A percentile compares a stretch with the other conserved stretches of the same genome.
phyloP scores from a whole-genome alignment of 805 yeast species.

The Saccharomyces mikatae region DNA sequence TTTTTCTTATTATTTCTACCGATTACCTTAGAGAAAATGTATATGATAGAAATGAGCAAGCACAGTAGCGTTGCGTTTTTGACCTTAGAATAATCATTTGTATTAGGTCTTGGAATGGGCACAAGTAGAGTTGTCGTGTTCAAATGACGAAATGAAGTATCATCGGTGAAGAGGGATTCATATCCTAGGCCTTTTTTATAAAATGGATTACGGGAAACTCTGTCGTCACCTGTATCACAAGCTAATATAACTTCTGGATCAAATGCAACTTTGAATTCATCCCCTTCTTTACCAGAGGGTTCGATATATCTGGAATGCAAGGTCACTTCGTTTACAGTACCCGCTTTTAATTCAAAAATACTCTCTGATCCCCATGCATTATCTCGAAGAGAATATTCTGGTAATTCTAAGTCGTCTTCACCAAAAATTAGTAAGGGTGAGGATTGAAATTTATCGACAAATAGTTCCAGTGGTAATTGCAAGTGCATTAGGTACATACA shows the following conservation, averaged over 20 bases:
- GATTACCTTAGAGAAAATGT: slow-evolving; percentile 25
- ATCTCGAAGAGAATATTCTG: slow-evolving; percentile 35
- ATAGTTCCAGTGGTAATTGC: slow-evolving; percentile 38
- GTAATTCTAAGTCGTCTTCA: slow-evolving; percentile 49
- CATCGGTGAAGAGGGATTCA: slow-evolving; percentile 39
- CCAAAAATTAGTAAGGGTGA: slow-evolving; percentile 42
- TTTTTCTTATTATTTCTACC: not conserved
- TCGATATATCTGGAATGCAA: slow-evolving; percentile 45
- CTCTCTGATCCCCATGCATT: slow-evolving; percentile 41
- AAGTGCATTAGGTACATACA: slow-evolving; percentile 40
- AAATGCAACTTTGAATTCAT: slow-evolving; percentile 19
- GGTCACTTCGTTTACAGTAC: slow-evolving; percentile 30
- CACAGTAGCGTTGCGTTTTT: slow-evolving; percentile 32
- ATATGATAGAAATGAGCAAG: slow-evolving; percentile 31
- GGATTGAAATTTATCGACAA: slow-evolving; percentile 51
- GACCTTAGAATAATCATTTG: slow-evolving; percentile 23
- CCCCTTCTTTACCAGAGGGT: slow-evolving; percentile 27
- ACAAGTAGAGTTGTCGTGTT: slow-evolving; percentile 17
- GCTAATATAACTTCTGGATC: slow-evolving; percentile 44
- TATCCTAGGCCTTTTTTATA: slow-evolving; percentile 36
- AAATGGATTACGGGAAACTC: slow-evolving; percentile 30
- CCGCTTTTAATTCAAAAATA: slow-evolving; percentile 31
- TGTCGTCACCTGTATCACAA: slow-evolving; percentile 33
- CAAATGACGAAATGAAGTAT: slow-evolving; percentile 37
- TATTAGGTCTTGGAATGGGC: slow-evolving; percentile 38